Evolutionary conservation across 768 basidiomycete genomes (phyloP).

Genomic region (Lactarius hatsudake): DNA sequence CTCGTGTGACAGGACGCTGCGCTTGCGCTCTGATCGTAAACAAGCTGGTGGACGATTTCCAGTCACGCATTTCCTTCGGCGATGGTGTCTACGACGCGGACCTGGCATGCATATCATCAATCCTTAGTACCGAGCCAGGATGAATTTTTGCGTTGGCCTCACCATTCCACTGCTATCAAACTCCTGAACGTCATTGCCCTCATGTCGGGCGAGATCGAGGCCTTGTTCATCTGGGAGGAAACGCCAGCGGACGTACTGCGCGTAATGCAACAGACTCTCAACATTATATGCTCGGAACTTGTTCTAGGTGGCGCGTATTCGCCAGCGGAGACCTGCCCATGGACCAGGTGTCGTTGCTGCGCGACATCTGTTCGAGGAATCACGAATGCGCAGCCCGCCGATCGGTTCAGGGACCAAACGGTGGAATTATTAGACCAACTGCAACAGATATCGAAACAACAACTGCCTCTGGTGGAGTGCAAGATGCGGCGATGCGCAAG

Average conservation of each 20-base stretch:
- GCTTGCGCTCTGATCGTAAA: not conserved
- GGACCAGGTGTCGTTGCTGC: not conserved
- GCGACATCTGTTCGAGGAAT: not conserved
- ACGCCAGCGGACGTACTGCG: not conserved
- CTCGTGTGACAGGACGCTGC: not conserved
- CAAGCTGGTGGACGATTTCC: not conserved
- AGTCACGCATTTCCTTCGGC: not conserved
- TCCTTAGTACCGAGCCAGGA: not conserved
- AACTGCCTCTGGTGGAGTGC: not conserved
- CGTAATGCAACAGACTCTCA: not conserved
- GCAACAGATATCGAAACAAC: not conserved
- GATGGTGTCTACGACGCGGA: not conserved
- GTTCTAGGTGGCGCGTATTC: not conserved
- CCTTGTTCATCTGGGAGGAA: not conserved
- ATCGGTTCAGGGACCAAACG: not conserved
- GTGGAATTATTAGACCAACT: not conserved
- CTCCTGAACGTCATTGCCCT: not conserved
- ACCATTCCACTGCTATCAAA: not conserved
- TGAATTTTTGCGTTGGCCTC: not conserved
- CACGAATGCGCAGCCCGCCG: not conserved
- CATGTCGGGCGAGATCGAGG: not conserved
- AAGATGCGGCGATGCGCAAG: not conserved
- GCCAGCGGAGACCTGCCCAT: not conserved
- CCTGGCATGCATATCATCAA: not conserved
- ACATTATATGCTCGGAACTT: not conserved